Conservation (phyloP, 2,329 filamentous ascomycete species). For the Metarhizium rileyi region DNA sequence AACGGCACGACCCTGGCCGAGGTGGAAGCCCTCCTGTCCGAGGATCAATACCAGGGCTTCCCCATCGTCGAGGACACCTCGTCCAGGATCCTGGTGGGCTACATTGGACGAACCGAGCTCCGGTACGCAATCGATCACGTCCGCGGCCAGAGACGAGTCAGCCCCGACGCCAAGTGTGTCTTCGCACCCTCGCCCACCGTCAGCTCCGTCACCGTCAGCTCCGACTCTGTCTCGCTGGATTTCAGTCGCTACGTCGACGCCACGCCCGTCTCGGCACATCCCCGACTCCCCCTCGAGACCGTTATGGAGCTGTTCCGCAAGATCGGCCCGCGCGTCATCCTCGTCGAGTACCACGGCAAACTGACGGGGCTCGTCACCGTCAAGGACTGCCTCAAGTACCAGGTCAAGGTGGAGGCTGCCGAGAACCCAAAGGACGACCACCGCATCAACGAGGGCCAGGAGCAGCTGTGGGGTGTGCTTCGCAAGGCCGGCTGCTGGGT, state of each 20-base stretch:
- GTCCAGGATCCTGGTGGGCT: slow-evolving; percentile 70
- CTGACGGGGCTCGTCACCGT: slow-evolving; percentile 83
- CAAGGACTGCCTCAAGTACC: slow-evolving; percentile 94
- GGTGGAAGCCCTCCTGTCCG: slow-evolving; percentile 64
- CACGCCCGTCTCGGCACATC: slow-evolving; percentile 85
- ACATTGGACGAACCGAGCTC: slow-evolving; percentile 86
- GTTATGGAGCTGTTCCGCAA: slow-evolving; percentile 99
- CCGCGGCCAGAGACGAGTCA: slow-evolving; percentile 58
- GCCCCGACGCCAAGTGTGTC: slow-evolving; percentile 58
- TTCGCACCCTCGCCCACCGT: slow-evolving; percentile 43
- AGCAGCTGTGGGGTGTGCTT: slow-evolving; percentile 54
- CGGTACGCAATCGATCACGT: slow-evolving; percentile 81
- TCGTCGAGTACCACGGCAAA: slow-evolving; percentile 81
- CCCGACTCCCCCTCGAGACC: slow-evolving; percentile 83
- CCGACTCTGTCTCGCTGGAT: slow-evolving; percentile 54
- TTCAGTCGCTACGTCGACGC: slow-evolving; percentile 82
- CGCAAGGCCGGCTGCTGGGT: slow-evolving; percentile 47
- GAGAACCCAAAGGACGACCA: slow-evolving; percentile 60
- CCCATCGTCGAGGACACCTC: slow-evolving; percentile 72
- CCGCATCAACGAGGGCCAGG: slow-evolving; percentile 46
- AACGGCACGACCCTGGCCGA: slow-evolving; percentile 66
- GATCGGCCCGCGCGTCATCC: slow-evolving; percentile 85
- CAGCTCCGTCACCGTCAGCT: slow-evolving; percentile 43
- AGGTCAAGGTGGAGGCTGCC: slow-evolving; percentile 88
- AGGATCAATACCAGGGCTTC: slow-evolving; percentile 84